Percentiles rank a stretch among this genome's conserved stretches.
phyloP scores from a whole-genome alignment of 2,329 filamentous ascomycete genomes.

The Didymella glomerata region DNA sequence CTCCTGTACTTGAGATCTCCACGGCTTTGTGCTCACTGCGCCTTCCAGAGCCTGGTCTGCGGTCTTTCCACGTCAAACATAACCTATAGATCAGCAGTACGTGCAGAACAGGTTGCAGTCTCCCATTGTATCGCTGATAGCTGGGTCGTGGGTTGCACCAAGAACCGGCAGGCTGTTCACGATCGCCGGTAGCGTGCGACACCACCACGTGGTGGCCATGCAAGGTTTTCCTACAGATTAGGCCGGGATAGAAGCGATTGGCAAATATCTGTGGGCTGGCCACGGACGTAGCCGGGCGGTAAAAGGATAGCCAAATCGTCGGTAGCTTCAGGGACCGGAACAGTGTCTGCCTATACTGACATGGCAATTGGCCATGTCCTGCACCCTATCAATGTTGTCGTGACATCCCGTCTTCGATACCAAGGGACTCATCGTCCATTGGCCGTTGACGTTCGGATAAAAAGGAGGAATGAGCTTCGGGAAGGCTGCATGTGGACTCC shows the following conservation, averaged over 20 bases:
- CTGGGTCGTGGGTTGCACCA: neutral
- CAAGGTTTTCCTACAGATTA: neutral
- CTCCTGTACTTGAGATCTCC: slow-evolving; percentile 2
- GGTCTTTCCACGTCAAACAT: slow-evolving; percentile 6
- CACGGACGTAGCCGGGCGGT: neutral
- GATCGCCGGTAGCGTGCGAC: slow-evolving; percentile 4
- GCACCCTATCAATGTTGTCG: neutral
- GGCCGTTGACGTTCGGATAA: no score
- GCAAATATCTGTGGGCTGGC: neutral
- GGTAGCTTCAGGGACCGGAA: neutral
- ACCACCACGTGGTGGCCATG: slow-evolving; percentile 6
- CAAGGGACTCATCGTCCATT: neutral
- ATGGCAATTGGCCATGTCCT: neutral
- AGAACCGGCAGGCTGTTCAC: neutral
- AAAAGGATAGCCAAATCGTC: neutral
- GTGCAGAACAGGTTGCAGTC: slow-evolving; percentile 11
- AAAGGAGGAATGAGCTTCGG: neutral
- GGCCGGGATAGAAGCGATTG: neutral
- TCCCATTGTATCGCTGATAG: neutral
- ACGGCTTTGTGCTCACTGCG: neutral
- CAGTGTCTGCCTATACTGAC: neutral
- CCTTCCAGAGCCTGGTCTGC: slow-evolving; percentile 2
- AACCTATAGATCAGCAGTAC: neutral
- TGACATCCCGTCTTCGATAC: neutral
- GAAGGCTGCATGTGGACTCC: neutral